Conservation (phyloP, 2,329 filamentous ascomycete genomes). For the Penicillium sp. region DNA sequence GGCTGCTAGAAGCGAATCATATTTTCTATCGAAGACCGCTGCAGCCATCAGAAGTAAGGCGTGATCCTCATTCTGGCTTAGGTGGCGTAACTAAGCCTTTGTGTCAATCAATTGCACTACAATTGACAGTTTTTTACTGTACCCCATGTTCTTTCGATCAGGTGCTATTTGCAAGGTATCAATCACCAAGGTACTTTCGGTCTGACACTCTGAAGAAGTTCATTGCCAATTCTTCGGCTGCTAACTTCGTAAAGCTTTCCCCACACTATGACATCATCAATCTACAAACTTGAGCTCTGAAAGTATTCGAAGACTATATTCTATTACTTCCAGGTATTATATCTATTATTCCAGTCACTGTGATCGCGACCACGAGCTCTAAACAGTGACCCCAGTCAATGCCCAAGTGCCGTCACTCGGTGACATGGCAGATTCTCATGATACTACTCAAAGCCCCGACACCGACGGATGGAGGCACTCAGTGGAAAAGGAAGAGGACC, state of each 20-base stretch:
- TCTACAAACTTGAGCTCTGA: neutral
- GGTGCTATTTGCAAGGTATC: too few relatives aligned
- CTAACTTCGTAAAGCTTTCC: neutral
- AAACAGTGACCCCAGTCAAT: neutral
- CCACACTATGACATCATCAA: constrained; percentile 1
- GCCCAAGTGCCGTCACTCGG: too few relatives aligned
- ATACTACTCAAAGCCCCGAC: neutral
- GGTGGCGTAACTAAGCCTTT: neutral
- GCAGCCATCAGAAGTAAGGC: neutral
- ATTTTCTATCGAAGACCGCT: too few relatives aligned
- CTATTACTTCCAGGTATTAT: neutral
- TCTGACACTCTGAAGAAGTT: too few relatives aligned
- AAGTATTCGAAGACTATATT: too few relatives aligned
- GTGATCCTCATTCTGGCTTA: too few relatives aligned
- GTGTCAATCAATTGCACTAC: neutral
- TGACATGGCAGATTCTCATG: neutral
- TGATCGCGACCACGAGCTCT: neutral
- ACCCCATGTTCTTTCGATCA: too few relatives aligned
- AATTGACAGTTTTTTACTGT: too few relatives aligned
- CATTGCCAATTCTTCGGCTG: neutral
- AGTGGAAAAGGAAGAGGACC: neutral
- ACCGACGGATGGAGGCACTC: neutral
- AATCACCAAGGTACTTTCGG: too few relatives aligned
- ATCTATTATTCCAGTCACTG: too few relatives aligned
- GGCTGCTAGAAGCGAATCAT: too few relatives aligned